These are phyloP conservation scores for Rhodotorula sp. DNA, from an alignment of 1,284 basidiomycete genomes.

Conservation along the genomic window DNA sequence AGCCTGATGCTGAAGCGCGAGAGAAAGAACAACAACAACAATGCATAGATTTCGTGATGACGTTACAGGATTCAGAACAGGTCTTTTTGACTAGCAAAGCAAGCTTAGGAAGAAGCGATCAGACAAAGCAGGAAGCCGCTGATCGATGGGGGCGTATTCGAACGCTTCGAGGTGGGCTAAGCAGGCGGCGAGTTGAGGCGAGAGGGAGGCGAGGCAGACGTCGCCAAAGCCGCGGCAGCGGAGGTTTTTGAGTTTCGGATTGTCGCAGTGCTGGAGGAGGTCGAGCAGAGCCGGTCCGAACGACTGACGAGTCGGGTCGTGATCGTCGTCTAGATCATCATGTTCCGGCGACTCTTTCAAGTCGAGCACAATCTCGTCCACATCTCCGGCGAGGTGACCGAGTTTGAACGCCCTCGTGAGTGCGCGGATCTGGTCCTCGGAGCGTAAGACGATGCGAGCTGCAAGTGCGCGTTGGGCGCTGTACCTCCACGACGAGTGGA, in stretches of 20 bases:
- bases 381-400: neutral
- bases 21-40: too few relatives aligned
- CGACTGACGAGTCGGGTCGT: neutral
- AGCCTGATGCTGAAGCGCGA: too few relatives aligned
- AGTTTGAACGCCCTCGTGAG: neutral
- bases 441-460: neutral
- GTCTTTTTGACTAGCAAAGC: too few relatives aligned
- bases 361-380: constrained; percentile 23
- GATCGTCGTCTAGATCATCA: neutral
- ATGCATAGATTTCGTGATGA: too few relatives aligned
- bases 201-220: neutral
- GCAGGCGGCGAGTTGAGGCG: neutral
- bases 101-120: too few relatives aligned
- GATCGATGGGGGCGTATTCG: constrained; percentile 17
- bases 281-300: neutral
- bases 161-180: constrained; percentile 6
- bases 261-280: neutral
- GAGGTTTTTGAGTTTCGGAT: neutral
- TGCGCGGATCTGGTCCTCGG: constrained; percentile 1
- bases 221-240: constrained; percentile 21
- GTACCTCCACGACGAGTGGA: constrained; percentile 18
- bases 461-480: constrained; percentile 3
- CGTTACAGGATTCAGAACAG: too few relatives aligned
- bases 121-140: too few relatives aligned
- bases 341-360: constrained; percentile 4